Evolutionary conservation across 129 eudicot genomes (phyloP), one percentile per base, ranked within the genome.

Genomic region (Pulicaria dysenterica): DNA sequence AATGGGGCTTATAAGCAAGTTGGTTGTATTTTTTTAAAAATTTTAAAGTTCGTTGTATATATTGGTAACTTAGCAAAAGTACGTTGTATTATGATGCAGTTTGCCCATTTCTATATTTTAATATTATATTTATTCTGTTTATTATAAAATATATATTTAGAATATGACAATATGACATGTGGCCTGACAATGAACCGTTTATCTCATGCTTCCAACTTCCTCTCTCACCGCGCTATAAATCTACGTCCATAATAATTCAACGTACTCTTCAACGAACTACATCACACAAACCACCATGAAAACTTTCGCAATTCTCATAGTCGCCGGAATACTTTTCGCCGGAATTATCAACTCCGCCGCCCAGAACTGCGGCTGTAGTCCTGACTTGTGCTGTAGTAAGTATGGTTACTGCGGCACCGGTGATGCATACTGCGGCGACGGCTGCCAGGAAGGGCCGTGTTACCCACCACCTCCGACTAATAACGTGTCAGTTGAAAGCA

Each of bases 371-470:
- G 82, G 82, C 4, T 78, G 82, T 24, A 78, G 77, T 17, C 57
- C 77, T 15, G 77, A 66, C 64, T 42, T 79, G 24, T 73, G 74
- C 19, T 79, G 81, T 7, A 77, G 82, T 43, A 60, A 31, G 19
- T 70, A 8, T 13, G 82, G 82, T 46, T 78, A 8, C 16, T 78
- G 82, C 37, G 82, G 82, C 10, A 78, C 50, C 36, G 59, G 40
- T 19, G 71, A 70, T 15, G 73, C 70, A 0, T 78, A 70, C 34
- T 78, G 82, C 51, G 82, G 82, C n/a, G 61, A 67, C 5, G 82
- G 82, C 15, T 78, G 77, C 59, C 82, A 59, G 59, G 72, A 53
- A 51, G 82, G 82, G 58, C 77, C 73, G 7, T 78, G 81, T 38
- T 70, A 40, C 48, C 7, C 34, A 13, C 66, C 81, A 1, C 68